Evolutionary conservation across 2,329 filamentous ascomycete species (phyloP).

Genomic region (Ophiostoma perfectum): DNA sequence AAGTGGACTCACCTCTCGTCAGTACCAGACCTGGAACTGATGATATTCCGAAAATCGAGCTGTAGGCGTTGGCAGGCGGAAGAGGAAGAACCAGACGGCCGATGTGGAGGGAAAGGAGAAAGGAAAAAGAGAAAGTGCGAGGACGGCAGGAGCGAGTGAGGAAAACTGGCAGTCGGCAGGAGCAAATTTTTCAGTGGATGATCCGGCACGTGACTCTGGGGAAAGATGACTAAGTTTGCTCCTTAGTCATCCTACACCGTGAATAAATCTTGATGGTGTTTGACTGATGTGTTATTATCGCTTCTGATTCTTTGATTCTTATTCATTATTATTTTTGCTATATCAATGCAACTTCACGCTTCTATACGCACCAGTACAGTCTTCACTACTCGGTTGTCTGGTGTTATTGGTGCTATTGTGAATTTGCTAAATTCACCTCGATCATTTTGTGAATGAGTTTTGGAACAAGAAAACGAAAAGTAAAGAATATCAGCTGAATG

Average conservation of each 20-base stretch:
- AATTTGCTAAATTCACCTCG: no score
- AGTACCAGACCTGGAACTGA: conserved; percentile 25
- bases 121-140: conserved; percentile 23
- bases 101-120: conserved; percentile 25
- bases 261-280: no score
- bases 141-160: neutral
- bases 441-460: no score
- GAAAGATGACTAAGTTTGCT: neutral
- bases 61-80: conserved; percentile 32
- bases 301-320: no score
- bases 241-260: neutral
- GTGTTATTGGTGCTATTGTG: no score
- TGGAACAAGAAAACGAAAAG: no score
- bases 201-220: neutral
- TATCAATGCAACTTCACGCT: no score
- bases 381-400: no score
- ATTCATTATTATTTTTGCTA: no score
- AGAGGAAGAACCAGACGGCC: conserved; percentile 44
- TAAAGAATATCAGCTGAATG: no score
- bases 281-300: no score
- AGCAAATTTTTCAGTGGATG: neutral
- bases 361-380: no score
- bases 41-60: conserved; percentile 33
- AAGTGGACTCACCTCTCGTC: conserved; percentile 27
- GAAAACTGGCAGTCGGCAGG: neutral